These are phyloP conservation scores for Trichoderma asperelloides DNA, from an alignment of 495 filamentous ascomycete genomes.

Conservation along the genomic window DNA sequence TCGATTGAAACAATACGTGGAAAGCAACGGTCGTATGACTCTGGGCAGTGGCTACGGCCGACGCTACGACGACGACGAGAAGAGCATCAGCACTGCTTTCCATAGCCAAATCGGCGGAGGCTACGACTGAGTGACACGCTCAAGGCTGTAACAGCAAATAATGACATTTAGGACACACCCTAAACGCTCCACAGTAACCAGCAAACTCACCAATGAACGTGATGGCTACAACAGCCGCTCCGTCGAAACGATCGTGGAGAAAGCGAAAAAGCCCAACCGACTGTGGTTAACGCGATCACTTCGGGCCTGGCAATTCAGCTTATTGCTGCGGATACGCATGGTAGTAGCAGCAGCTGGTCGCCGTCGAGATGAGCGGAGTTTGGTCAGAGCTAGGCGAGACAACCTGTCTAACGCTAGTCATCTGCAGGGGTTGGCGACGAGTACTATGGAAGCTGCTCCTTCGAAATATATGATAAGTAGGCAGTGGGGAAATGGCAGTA, in stretches of 20 bases:
- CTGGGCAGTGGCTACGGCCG: conserved; percentile 67
- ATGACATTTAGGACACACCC: background rate
- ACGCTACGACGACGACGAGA: conserved; percentile 85
- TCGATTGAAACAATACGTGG: conserved; percentile 85
- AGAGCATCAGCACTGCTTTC: conserved; percentile 91
- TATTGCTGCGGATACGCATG: background rate
- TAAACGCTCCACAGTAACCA: background rate
- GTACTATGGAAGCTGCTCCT: background rate
- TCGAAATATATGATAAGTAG: background rate
- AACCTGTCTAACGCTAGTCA: background rate
- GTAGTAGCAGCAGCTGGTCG: background rate
- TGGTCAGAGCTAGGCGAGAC: background rate
- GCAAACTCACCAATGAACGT: background rate
- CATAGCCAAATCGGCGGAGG: conserved; percentile 86
- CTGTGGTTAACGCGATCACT: background rate
- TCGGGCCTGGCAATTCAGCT: background rate
- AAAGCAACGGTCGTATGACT: conserved; percentile 51
- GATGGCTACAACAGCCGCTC: conserved; percentile 6
- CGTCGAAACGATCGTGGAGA: background rate
- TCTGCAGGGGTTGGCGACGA: background rate
- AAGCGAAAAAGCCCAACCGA: background rate
- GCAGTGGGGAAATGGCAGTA: background rate
- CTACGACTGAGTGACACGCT: conserved; percentile 64
- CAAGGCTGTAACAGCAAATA: background rate
- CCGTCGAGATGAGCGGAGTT: background rate